These are phyloP conservation scores for Fusarium vanettenii DNA, from an alignment of 2,329 filamentous ascomycete genomes.

Conservation along the genomic window DNA sequence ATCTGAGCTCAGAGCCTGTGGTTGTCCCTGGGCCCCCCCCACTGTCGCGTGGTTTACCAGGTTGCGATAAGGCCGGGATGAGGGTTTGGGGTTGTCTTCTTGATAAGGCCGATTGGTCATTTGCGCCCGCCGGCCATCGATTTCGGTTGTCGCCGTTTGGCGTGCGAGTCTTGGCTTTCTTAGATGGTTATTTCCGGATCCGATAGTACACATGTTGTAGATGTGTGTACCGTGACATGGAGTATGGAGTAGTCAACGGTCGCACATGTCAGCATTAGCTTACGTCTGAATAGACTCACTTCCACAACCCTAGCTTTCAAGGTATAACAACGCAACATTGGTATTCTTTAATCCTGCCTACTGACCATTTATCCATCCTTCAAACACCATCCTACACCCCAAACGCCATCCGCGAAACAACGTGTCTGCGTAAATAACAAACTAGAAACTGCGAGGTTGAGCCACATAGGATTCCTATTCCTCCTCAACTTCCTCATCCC, in stretches of 20 bases:
- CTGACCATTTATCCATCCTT: slow-evolving; percentile 3
- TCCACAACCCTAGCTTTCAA: neutral
- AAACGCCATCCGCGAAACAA: slow-evolving; percentile 31
- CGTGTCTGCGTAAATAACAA: neutral
- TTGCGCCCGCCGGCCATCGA: neutral
- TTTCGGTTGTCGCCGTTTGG: neutral
- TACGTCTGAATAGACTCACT: neutral
- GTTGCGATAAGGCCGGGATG: slow-evolving; percentile 5
- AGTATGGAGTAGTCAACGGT: neutral
- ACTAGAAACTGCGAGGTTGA: slow-evolving; percentile 7
- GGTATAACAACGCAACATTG: neutral
- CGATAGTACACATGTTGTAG: neutral
- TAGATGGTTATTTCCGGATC: neutral
- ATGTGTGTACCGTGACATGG: neutral
- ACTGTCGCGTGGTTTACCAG: slow-evolving; percentile 6
- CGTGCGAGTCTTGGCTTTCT: neutral
- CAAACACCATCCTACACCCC: slow-evolving; percentile 22
- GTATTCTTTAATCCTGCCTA: slow-evolving; percentile 16
- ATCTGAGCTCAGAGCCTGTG: neutral
- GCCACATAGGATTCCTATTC: slow-evolving; percentile 52
- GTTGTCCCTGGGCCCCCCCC: neutral
- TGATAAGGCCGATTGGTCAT: slow-evolving; percentile 15
- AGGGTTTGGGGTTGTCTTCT: neutral
- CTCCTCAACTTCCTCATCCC: slow-evolving; percentile 84
- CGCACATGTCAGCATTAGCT: neutral